These are phyloP conservation scores for Arthromyces matolae DNA, from an alignment of 768 basidiomycete genomes.

Conservation along the genomic window DNA sequence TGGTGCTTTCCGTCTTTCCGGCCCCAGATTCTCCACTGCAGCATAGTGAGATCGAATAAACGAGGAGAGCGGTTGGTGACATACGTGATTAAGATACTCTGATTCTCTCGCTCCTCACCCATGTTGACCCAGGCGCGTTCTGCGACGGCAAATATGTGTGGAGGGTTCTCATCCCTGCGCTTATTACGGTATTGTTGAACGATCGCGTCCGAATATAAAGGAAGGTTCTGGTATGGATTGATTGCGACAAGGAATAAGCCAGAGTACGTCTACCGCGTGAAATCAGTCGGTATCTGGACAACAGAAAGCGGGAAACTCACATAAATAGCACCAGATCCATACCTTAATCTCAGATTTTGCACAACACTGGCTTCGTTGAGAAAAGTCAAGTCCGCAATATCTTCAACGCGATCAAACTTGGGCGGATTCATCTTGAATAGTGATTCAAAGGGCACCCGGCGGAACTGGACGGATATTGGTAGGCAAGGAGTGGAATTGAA, in stretches of 20 bases:
- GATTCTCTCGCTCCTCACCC: slow-evolving; percentile 95
- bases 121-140: slow-evolving; percentile 98
- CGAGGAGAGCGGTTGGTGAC: slow-evolving; percentile 26
- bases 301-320: slow-evolving; percentile 44
- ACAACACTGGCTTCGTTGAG: slow-evolving; percentile 98
- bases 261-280: slow-evolving; percentile 70
- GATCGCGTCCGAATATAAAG: slow-evolving; percentile 86
- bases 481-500: not conserved
- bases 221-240: slow-evolving; percentile 92
- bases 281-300: slow-evolving; percentile 5
- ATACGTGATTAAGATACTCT: slow-evolving; percentile 97
- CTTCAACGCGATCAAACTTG: slow-evolving; percentile 96
- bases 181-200: slow-evolving; percentile 88
- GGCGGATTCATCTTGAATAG: slow-evolving; percentile 97
- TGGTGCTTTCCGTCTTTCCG: slow-evolving; percentile 98
- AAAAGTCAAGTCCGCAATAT: slow-evolving; percentile 97
- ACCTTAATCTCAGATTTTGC: slow-evolving; percentile 92
- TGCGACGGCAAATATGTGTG: slow-evolving; percentile 96
- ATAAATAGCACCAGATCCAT: slow-evolving; percentile 89
- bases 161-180: slow-evolving; percentile 87
- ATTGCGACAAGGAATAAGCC: slow-evolving; percentile 97
- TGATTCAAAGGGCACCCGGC: slow-evolving; percentile 67
- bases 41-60: slow-evolving; percentile 9
- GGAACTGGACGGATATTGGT: slow-evolving; percentile 21
- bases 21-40: slow-evolving; percentile 95